Base-by-base conservation (phyloP, 2,329 filamentous ascomycete genomes). In the Aspergillus thermomutatus region DNA sequence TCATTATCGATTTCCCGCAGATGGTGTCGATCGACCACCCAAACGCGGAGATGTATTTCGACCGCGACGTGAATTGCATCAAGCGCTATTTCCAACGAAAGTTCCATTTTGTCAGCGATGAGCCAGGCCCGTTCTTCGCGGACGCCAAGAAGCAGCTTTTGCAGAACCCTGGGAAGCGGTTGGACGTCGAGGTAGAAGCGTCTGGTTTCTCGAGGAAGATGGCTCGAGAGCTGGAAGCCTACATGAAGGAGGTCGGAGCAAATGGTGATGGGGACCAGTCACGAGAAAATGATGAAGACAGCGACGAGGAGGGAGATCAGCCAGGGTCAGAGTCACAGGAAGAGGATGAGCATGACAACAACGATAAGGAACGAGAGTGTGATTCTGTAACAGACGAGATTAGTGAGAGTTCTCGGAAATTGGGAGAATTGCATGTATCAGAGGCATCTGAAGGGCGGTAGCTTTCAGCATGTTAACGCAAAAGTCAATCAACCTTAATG, bases 201-300 rank as follows among this genome's bases (percentile, higher is more conserved):
- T 96, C 91, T 1, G 94, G 94, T 0, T 97, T 99, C 73, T 96
- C 91, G 21, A 95, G 89, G 79, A 97, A 96, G 78, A 96, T 97
- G 89, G 85, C 91, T 17, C 96, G 94, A 74, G 94, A 99, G 65
- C 78, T 99, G 17, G 94, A 97, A 70, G 83, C 85, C 9, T 96
- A 96, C 63, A 94, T 99, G 77, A 88, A 92, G 70, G 84, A 87
- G 52, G 81, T 87, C 48, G 84, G 84, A 8, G 80, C 82, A 11
- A 82, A 86, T 60, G 79, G 80, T 2, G 80, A 82, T 64, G 75
- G 78, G 5, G 71, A 69, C 3, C 72, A 70, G 70, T 72, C 46
- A 71, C 76, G 47, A 75, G 72, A 72, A 4, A 77, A 76, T 3
- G 76, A 74, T 2, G 75, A 70, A 25, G 66, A 69, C 11, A 62